A percentile compares a stretch with the other conserved stretches of the same genome.
Conservation (phyloP, 139 green algal genomes). For the Chlamydomonas incerta region DNA sequence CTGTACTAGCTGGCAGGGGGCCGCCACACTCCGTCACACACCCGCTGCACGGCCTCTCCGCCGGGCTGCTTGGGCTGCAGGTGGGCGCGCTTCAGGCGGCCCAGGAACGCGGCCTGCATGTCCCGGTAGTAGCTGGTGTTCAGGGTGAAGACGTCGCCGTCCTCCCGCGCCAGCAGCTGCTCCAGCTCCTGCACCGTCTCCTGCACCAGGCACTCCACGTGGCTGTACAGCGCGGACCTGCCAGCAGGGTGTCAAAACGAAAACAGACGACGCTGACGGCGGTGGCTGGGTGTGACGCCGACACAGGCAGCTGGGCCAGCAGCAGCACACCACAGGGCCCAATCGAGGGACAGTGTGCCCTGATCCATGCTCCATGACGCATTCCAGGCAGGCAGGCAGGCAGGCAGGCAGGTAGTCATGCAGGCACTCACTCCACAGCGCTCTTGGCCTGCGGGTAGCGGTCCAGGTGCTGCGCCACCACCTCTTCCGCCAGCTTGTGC, state of each 20-base stretch:
- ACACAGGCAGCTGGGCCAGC: too few relatives aligned
- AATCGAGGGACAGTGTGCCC: too few relatives aligned
- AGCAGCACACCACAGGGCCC: too few relatives aligned
- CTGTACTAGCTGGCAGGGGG: not conserved
- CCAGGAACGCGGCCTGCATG: not conserved
- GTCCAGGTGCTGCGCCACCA: not conserved
- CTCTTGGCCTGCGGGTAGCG: not conserved
- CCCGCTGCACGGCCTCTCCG: not conserved
- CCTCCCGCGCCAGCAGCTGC: not conserved
- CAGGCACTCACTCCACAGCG: not conserved
- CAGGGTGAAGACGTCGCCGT: not conserved
- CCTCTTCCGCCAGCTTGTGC: too few relatives aligned
- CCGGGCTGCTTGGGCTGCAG: not conserved
- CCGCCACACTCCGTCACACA: not conserved
- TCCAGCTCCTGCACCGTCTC: not conserved
- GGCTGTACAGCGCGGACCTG: not conserved
- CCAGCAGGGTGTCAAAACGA: too few relatives aligned
- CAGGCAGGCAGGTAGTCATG: too few relatives aligned
- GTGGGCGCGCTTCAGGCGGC: not conserved
- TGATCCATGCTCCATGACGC: too few relatives aligned
- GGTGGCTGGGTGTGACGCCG: too few relatives aligned
- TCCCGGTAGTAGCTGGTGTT: not conserved
- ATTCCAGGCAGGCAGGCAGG: too few relatives aligned
- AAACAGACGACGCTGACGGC: too few relatives aligned
- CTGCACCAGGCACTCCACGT: not conserved